phyloP scores from a whole-genome alignment of 1,284 basidiomycete species.

The Cutaneotrichosporon arboriforme region DNA sequence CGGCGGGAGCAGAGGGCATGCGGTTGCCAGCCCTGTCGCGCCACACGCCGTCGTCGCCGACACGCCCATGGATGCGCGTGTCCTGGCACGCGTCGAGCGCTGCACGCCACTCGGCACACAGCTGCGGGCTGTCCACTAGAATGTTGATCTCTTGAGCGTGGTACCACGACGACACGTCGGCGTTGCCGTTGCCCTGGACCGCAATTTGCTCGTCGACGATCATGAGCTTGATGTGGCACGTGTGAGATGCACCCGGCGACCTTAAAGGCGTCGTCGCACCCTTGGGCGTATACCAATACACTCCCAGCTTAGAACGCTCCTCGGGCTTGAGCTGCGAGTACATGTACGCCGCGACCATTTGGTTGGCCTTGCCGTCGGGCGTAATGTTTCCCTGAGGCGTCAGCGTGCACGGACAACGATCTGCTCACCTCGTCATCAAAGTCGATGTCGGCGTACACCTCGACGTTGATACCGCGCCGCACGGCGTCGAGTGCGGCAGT shows the following conservation, averaged over 20 bases:
- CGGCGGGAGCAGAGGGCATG: background rate
- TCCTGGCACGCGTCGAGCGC: slow-evolving; percentile 61
- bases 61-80: slow-evolving; percentile 57
- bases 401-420: background rate
- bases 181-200: slow-evolving; percentile 50
- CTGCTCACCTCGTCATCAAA: slow-evolving; percentile 56
- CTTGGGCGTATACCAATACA: slow-evolving; percentile 56
- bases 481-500: slow-evolving; percentile 59
- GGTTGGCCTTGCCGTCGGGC: slow-evolving; percentile 68
- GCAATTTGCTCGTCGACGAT: slow-evolving; percentile 61
- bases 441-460: slow-evolving; percentile 58
- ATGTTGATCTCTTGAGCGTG: slow-evolving; percentile 70
- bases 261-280: slow-evolving; percentile 63
- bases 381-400: slow-evolving; percentile 45
- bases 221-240: slow-evolving; percentile 69
- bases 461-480: slow-evolving; percentile 59
- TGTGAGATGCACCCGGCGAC: slow-evolving; percentile 59
- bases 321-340: slow-evolving; percentile 52
- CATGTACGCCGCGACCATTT: slow-evolving; percentile 61
- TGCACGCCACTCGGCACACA: slow-evolving; percentile 59
- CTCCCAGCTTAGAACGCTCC: slow-evolving; percentile 54
- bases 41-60: slow-evolving; percentile 32
- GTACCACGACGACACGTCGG: slow-evolving; percentile 64
- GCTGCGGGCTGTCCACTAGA: slow-evolving; percentile 59
- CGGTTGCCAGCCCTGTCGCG: slow-evolving; percentile 20